These are phyloP conservation scores for Escovopsis weberi DNA, from an alignment of 2,329 filamentous ascomycete species.

Conservation along the genomic window DNA sequence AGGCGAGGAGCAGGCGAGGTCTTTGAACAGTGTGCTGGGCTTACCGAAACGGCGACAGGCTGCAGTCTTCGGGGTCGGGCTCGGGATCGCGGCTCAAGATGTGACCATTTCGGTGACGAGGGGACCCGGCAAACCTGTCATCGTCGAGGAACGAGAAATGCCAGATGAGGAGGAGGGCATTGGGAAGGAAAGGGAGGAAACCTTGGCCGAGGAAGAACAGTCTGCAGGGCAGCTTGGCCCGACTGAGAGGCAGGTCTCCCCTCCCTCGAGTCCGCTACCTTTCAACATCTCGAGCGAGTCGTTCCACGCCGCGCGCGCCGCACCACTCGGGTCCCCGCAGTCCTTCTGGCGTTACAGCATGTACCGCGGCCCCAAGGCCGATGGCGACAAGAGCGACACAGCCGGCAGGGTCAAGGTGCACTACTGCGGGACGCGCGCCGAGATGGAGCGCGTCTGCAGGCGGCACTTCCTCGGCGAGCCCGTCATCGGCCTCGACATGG, in stretches of 20 bases:
- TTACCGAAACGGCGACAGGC: not conserved
- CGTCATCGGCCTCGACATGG: slow-evolving; percentile 77
- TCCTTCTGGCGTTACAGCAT: slow-evolving; percentile 57
- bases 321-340: slow-evolving; percentile 25
- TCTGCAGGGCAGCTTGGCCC: too few relatives aligned
- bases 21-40: not conserved
- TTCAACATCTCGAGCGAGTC: slow-evolving; percentile 17
- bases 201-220: too few relatives aligned
- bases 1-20: not conserved
- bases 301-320: slow-evolving; percentile 30
- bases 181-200: not conserved
- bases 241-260: slow-evolving; percentile 1
- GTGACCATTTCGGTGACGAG: too few relatives aligned
- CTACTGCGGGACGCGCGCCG: slow-evolving; percentile 57
- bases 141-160: not conserved
- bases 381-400: slow-evolving; percentile 15
- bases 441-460: slow-evolving; percentile 50
- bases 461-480: slow-evolving; percentile 53
- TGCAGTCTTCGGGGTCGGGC: not conserved
- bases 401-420: slow-evolving; percentile 50
- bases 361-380: slow-evolving; percentile 39
- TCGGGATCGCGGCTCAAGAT: not conserved
- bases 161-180: not conserved
- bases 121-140: not conserved
- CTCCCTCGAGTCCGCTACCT: slow-evolving; percentile 14